These are phyloP conservation scores for Myxozyma geophila DNA, from an alignment of 805 yeast genomes.

Conservation along the genomic window DNA sequence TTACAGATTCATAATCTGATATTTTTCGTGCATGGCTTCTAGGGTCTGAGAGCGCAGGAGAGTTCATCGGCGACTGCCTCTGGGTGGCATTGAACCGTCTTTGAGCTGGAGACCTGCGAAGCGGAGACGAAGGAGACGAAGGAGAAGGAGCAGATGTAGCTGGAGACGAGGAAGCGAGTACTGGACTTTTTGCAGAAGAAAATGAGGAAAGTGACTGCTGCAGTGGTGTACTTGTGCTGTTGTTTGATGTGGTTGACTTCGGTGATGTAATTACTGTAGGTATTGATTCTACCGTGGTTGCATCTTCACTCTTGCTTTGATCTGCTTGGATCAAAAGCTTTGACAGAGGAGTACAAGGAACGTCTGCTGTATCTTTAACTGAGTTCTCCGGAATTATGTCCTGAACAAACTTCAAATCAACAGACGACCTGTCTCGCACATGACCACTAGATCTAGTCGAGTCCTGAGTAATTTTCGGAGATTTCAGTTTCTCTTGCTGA, in stretches of 20 bases:
- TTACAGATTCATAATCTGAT: constrained; percentile 32
- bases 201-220: background rate
- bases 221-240: background rate
- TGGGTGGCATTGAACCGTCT: constrained; percentile 8
- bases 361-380: background rate
- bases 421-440: constrained; percentile 19
- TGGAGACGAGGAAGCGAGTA: background rate
- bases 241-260: background rate
- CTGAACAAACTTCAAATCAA: constrained; percentile 8
- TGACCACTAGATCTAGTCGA: constrained; percentile 1
- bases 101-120: constrained; percentile 20
- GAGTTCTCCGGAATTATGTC: constrained; percentile 8
- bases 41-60: constrained; percentile 12
- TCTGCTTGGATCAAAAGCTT: background rate
- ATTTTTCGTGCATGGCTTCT: constrained; percentile 28
- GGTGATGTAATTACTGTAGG: background rate
- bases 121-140: constrained; percentile 15
- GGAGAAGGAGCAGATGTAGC: background rate
- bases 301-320: background rate
- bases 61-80: background rate
- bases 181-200: background rate
- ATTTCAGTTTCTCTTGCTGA: background rate
- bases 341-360: background rate
- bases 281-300: background rate
- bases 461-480: background rate